These are phyloP conservation scores for Aspergillus nidulans DNA, from an alignment of 495 filamentous ascomycete genomes.

Conservation along the genomic window DNA sequence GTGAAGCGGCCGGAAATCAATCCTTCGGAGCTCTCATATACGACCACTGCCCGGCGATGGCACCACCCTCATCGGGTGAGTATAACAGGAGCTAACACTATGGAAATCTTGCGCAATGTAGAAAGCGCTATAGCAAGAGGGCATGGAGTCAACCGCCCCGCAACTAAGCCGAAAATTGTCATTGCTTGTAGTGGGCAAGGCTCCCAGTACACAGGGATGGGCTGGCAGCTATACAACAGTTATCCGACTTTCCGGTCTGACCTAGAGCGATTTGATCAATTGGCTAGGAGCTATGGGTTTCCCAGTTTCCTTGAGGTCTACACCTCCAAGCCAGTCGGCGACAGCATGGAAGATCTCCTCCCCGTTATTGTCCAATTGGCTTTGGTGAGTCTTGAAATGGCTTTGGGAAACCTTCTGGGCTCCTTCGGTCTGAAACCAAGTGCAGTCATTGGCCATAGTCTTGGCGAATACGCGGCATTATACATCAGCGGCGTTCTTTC, in stretches of 20 bases:
- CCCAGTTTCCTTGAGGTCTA: conserved; percentile 23
- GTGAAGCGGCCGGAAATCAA: not conserved
- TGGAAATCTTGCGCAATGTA: not conserved
- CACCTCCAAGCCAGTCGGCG: not conserved
- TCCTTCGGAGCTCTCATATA: conserved; percentile 21
- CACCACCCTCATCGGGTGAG: conserved; percentile 9
- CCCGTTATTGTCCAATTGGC: conserved; percentile 15
- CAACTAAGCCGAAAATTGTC: conserved; percentile 29
- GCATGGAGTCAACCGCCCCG: not conserved
- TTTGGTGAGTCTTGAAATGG: conserved; percentile 68
- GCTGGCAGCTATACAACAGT: conserved; percentile 21
- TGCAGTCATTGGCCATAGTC: conserved; percentile 75
- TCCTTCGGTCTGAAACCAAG: conserved; percentile 68
- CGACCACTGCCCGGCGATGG: conserved; percentile 20
- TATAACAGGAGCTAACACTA: not conserved
- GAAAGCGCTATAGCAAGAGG: not conserved
- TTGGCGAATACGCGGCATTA: conserved; percentile 81
- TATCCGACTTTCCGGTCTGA: not conserved
- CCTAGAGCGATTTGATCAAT: conserved; percentile 26
- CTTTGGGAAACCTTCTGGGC: conserved; percentile 66
- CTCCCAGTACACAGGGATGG: conserved; percentile 46
- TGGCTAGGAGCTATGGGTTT: conserved; percentile 28
- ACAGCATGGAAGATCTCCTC: conserved; percentile 29
- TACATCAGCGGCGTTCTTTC: conserved; percentile 71
- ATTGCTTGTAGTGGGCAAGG: conserved; percentile 71